phyloP scores from a whole-genome alignment of 1,139 yeast species.

The Pneumocystis carinii region DNA sequence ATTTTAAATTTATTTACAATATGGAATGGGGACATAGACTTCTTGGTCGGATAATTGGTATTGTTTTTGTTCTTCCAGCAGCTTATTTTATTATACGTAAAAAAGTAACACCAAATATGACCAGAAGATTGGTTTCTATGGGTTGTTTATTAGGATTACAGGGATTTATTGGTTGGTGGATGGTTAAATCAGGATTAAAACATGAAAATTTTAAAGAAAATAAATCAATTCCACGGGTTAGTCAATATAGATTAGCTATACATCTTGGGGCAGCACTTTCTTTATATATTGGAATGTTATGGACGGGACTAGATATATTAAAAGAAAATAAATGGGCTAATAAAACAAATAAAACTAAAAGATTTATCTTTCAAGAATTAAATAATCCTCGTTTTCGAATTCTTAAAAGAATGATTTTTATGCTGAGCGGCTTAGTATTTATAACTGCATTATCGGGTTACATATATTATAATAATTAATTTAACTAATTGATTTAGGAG shows the following conservation, averaged over 20 bases:
- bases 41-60: constrained; percentile 82
- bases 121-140: constrained; percentile 45
- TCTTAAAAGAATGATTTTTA: constrained; percentile 42
- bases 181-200: constrained; percentile 93
- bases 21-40: constrained; percentile 98
- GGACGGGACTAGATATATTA: constrained; percentile 67
- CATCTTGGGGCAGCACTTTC: constrained; percentile 89
- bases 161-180: constrained; percentile 99
- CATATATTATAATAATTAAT: neutral
- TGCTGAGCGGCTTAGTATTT: constrained; percentile 51
- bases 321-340: neutral
- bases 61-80: constrained; percentile 71
- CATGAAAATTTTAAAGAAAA: constrained; percentile 65
- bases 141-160: constrained; percentile 74
- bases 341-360: neutral
- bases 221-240: constrained; percentile 69
- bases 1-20: constrained; percentile 82
- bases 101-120: constrained; percentile 50
- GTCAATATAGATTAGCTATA: constrained; percentile 86
- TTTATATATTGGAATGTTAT: constrained; percentile 74
- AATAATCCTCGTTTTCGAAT: constrained; percentile 44
- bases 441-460: constrained; percentile 21
- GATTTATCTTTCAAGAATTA: constrained; percentile 28
- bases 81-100: constrained; percentile 57
- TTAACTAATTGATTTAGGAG: constrained; percentile 69